Percentiles rank a stretch among this genome's conserved stretches.
phyloP scores from a whole-genome alignment of 2,329 filamentous ascomycete genomes.

The Aspergillus brasiliensis region DNA sequence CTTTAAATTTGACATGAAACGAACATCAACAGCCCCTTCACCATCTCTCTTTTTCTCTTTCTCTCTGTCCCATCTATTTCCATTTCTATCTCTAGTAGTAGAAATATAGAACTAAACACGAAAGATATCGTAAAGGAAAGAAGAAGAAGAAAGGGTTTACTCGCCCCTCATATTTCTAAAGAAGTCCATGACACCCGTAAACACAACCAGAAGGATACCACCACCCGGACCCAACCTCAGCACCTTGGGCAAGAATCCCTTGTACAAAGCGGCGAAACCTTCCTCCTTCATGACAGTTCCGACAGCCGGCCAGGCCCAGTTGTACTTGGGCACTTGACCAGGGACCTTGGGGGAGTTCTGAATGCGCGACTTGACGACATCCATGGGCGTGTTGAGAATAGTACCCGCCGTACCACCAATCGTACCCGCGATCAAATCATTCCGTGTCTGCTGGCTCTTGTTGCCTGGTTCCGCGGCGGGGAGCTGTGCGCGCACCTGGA shows the following conservation, averaged over 20 bases:
- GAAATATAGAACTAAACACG: conserved; percentile 7
- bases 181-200: conserved; percentile 67
- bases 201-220: conserved; percentile 58
- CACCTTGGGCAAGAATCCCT: conserved; percentile 97
- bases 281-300: conserved; percentile 89
- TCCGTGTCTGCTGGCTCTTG: conserved; percentile 79
- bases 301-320: conserved; percentile 93
- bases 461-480: conserved; percentile 69
- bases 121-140: neutral
- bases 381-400: conserved; percentile 90
- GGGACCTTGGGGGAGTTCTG: conserved; percentile 86
- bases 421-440: conserved; percentile 83
- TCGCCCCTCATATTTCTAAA: conserved; percentile 69
- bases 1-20: too few relatives aligned
- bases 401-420: conserved; percentile 90
- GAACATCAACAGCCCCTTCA: too few relatives aligned
- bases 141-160: conserved; percentile 2
- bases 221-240: conserved; percentile 72
- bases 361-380: conserved; percentile 97
- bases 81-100: conserved; percentile 3
- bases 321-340: conserved; percentile 89
- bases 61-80: neutral
- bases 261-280: conserved; percentile 89
- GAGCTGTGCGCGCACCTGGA: conserved; percentile 86
- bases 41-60: too few relatives aligned